phyloP scores from a whole-genome alignment of 73 alveolate genomes.

The Paramecium pentaurelia region DNA sequence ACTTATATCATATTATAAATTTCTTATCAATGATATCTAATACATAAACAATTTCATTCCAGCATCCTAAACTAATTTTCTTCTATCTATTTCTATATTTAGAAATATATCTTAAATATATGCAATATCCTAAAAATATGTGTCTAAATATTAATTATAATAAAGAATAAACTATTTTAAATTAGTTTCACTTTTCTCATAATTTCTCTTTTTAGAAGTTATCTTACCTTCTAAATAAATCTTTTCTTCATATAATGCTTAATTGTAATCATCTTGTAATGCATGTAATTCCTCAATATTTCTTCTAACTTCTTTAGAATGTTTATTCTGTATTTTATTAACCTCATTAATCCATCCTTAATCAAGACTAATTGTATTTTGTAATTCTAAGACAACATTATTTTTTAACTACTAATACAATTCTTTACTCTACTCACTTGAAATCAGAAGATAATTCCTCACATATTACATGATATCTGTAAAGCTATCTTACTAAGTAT shows the following conservation, averaged over 20 bases:
- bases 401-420: not conserved
- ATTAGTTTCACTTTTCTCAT: not conserved
- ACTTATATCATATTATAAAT: not conserved
- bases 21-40: slow-evolving; percentile 19
- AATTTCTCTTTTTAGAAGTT: not conserved
- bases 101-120: not conserved
- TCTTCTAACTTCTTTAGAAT: not conserved
- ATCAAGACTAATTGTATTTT: not conserved
- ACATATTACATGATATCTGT: not conserved
- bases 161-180: not conserved
- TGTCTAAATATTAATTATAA: slow-evolving; percentile 29
- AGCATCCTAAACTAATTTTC: not conserved
- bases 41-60: slow-evolving; percentile 14
- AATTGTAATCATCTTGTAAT: not conserved
- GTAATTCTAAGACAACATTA: slow-evolving; percentile 4
- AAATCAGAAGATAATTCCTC: not conserved
- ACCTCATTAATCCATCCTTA: not conserved
- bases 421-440: not conserved
- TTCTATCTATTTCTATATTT: not conserved
- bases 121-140: slow-evolving; percentile 38
- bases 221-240: not conserved
- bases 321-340: not conserved
- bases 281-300: not conserved
- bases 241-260: slow-evolving; percentile 32
- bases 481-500: not conserved